Base-by-base conservation (phyloP, 2,329 filamentous ascomycete genomes). In the Stagonosporopsis chrysanthemi region DNA sequence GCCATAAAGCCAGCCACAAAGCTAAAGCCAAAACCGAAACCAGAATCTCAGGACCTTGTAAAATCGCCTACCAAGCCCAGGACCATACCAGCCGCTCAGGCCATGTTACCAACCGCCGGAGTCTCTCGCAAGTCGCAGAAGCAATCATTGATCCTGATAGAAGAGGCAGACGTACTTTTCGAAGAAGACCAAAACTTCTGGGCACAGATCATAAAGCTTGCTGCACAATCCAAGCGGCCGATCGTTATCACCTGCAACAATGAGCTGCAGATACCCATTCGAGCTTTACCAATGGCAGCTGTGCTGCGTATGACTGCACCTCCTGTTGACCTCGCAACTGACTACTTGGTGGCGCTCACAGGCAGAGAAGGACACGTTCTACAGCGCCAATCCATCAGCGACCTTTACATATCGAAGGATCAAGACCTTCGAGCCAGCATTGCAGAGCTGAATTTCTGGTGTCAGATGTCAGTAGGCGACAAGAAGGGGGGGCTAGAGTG, bases 141-240 rank as follows among this genome's bases (percentile, higher is more conserved):
- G 68, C 95, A 99, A 75, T 98, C 94, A 0, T 80, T 99, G 19
- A 97, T 99, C 60, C 81, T 99, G 2, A 82, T 99, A 1, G 95
- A 99, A 75, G 95, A 99, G 76, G 92, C 92, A 0, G 96, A 99
- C 70, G 80, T 98, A 15, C 82, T 99, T 1, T 99, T 95, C 73
- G 93, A 97, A 51, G 94, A 98, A 73, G 95, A 99, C 74, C 94
- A 92, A 75, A 89, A 94, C 61, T 99, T 99, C 71, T 99, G 95
- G 95, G 78, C 84, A 1, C 95, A 91, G 0, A 85, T 98, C 4
- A 81, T 90, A 41, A 84, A 85, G 19, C 83, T 99, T 57, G 91
- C 97, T 56, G 80, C 82, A 9, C 89, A 92, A 66, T 97, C 95
- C 0, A 97, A 92, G 76, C 86, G 95, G 29, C 95, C 95, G 0